Percentiles rank a stretch among this genome's conserved stretches.
Conservation (phyloP, 495 filamentous ascomycete species). For the Penicillium desertorum region DNA sequence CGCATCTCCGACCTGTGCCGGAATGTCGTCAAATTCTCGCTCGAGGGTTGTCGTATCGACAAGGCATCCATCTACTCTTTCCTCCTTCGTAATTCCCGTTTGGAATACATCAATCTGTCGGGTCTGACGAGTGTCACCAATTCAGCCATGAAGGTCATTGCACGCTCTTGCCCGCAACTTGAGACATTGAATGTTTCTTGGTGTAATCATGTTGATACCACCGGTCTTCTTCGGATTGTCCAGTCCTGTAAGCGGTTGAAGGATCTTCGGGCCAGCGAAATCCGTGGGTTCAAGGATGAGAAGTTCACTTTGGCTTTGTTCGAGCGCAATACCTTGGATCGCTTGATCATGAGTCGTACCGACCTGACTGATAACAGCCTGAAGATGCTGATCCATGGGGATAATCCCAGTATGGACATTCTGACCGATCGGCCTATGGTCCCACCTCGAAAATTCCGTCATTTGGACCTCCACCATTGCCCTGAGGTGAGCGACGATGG, state of each 20-base stretch:
- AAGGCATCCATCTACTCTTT: constrained; percentile 75
- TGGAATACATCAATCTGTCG: constrained; percentile 81
- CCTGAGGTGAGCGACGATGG: constrained; percentile 67
- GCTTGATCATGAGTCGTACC: constrained; percentile 74
- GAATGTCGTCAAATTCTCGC: constrained; percentile 81
- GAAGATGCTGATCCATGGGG: constrained; percentile 68
- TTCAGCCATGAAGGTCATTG: constrained; percentile 81
- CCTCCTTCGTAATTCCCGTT: constrained; percentile 69
- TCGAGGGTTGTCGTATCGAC: constrained; percentile 89
- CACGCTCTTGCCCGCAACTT: constrained; percentile 75
- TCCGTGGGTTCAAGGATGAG: constrained; percentile 71
- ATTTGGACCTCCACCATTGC: constrained; percentile 84
- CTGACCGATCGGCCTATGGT: constrained; percentile 74
- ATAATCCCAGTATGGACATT: constrained; percentile 70
- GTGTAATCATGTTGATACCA: constrained; percentile 82
- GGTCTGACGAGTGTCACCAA: constrained; percentile 80
- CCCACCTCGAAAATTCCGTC: constrained; percentile 73
- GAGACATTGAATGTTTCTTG: constrained; percentile 86
- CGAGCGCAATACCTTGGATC: constrained; percentile 74
- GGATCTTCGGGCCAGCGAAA: constrained; percentile 81
- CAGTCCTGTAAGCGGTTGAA: constrained; percentile 67
- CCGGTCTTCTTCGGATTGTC: constrained; percentile 73
- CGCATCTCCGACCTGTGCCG: constrained; percentile 74
- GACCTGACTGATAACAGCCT: constrained; percentile 73
- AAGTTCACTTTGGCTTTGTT: constrained; percentile 72